phyloP scores from a whole-genome alignment of 805 yeast species.

The Sugiyamaella chiloensis region DNA sequence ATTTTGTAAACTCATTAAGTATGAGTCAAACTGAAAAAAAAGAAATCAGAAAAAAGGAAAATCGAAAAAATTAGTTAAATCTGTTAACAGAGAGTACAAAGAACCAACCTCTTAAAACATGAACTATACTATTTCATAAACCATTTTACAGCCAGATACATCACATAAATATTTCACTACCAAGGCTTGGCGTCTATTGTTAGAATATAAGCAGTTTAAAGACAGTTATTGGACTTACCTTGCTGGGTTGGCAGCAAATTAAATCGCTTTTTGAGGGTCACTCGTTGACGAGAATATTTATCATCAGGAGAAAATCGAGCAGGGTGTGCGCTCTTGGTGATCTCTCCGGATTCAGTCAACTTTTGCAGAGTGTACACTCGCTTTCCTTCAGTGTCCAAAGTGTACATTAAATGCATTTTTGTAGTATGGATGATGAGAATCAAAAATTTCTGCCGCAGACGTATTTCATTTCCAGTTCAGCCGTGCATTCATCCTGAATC shows the following conservation, averaged over 20 bases:
- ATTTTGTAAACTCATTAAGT: no score
- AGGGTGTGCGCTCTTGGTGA: slow-evolving; percentile 98
- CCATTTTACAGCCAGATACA: no score
- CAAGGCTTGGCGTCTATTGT: slow-evolving; percentile 21
- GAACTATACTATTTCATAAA: no score
- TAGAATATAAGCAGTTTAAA: neutral
- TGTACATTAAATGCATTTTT: slow-evolving; percentile 99
- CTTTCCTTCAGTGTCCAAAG: slow-evolving; percentile 90
- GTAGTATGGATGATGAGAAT: neutral
- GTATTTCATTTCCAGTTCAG: no score
- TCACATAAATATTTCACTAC: slow-evolving; percentile 8
- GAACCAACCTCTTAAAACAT: no score
- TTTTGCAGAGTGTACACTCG: slow-evolving; percentile 91
- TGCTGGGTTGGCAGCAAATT: slow-evolving; percentile 83
- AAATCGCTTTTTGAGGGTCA: slow-evolving; percentile 92
- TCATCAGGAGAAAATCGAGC: slow-evolving; percentile 99
- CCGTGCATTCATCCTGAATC: no score
- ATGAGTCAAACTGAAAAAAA: no score
- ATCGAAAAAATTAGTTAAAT: no score
- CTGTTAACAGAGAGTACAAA: no score
- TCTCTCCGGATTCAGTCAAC: slow-evolving; percentile 77
- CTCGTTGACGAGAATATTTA: slow-evolving; percentile 98
- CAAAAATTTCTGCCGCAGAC: no score
- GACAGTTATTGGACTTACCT: slow-evolving; percentile 22
- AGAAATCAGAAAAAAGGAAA: no score